phyloP scores from a whole-genome alignment of 768 basidiomycete genomes.

The Termitomyces sp. region DNA sequence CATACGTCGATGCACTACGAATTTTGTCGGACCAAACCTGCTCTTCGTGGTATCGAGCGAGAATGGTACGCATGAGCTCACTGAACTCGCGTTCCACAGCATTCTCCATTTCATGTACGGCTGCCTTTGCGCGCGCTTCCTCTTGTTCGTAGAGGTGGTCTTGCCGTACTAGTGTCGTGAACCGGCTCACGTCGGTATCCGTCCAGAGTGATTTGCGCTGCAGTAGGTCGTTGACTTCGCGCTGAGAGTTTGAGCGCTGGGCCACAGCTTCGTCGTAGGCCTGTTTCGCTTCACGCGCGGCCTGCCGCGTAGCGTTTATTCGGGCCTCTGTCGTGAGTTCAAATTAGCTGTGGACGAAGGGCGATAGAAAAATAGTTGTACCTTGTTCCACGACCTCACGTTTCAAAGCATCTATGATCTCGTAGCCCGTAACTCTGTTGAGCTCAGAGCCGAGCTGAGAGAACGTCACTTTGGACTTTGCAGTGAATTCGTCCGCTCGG shows the following conservation, averaged over 20 bases:
- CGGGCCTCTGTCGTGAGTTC: slow-evolving; percentile 51
- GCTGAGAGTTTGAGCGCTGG: slow-evolving; percentile 78
- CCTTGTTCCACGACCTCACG: slow-evolving; percentile 75
- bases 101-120: slow-evolving; percentile 65
- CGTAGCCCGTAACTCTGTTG: slow-evolving; percentile 89
- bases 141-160: slow-evolving; percentile 86
- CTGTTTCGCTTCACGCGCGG: slow-evolving; percentile 66
- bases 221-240: slow-evolving; percentile 93
- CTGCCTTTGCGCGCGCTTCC: slow-evolving; percentile 64
- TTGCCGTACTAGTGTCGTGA: slow-evolving; percentile 84
- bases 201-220: slow-evolving; percentile 93
- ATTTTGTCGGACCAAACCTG: slow-evolving; percentile 99
- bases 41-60: slow-evolving; percentile 95
- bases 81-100: slow-evolving; percentile 84
- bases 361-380: slow-evolving; percentile 24
- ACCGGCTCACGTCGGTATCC: slow-evolving; percentile 79
- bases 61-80: slow-evolving; percentile 81
- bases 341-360: background rate
- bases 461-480: slow-evolving; percentile 51
- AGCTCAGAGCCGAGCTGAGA: slow-evolving; percentile 72
- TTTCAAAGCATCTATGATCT: slow-evolving; percentile 81
- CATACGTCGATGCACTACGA: slow-evolving; percentile 91
- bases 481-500: slow-evolving; percentile 54
- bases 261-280: slow-evolving; percentile 76
- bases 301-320: slow-evolving; percentile 61